Evolutionary conservation across 1,139 yeast genomes (phyloP).

Genomic region (Pichia sp.): DNA sequence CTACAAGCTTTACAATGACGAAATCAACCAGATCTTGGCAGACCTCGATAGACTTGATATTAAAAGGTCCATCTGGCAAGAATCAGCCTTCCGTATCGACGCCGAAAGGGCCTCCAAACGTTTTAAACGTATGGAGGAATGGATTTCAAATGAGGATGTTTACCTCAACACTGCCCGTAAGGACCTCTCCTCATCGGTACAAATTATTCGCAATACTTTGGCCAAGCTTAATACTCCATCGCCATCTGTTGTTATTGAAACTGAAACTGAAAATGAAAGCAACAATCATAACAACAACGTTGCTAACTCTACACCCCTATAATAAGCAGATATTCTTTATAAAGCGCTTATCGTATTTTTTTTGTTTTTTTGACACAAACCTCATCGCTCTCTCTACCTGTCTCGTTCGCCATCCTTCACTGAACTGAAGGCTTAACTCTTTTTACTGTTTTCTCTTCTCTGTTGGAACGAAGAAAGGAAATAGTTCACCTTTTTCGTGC

Average conservation of each 20-base stretch:
- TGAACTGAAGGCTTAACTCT: too few species aligned
- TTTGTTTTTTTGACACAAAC: too few species aligned
- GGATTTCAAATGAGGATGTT: slow-evolving; percentile 19
- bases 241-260: neutral
- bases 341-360: neutral
- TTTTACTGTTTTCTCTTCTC: too few species aligned
- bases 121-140: slow-evolving; percentile 16
- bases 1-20: slow-evolving; percentile 19
- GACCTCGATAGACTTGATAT: slow-evolving; percentile 21
- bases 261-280: too few species aligned
- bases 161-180: slow-evolving; percentile 14
- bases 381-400: too few species aligned
- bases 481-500: too few species aligned
- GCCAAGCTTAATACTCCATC: slow-evolving; percentile 11
- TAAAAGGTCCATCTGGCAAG: slow-evolving; percentile 24
- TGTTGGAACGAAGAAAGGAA: too few species aligned
- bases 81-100: slow-evolving; percentile 23
- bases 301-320: neutral
- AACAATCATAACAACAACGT: too few species aligned
- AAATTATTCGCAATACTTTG: slow-evolving; percentile 20
- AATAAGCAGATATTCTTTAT: neutral
- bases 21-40: slow-evolving; percentile 18
- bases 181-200: slow-evolving; percentile 19
- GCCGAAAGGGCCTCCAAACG: slow-evolving; percentile 18
- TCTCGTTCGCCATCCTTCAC: too few species aligned